phyloP scores from a whole-genome alignment of 2,329 filamentous ascomycete genomes.

The Cryphonectria naterciae region DNA sequence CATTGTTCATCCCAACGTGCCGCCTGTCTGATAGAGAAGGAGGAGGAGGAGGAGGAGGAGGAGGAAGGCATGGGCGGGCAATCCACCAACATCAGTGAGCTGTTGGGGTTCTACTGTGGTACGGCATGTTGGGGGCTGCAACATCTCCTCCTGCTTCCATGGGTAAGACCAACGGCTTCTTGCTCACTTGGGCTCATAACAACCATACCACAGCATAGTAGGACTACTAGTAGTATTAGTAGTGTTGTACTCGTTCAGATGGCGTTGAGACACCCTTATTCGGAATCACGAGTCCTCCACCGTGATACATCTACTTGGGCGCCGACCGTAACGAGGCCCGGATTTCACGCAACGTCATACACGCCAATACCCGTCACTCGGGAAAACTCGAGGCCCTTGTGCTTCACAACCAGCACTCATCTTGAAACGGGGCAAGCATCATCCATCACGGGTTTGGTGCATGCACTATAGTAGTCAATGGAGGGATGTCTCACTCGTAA shows the following conservation, averaged over 20 bases:
- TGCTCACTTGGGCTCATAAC: too few species aligned
- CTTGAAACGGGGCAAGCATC: background rate
- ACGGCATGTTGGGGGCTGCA: background rate
- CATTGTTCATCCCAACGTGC: background rate
- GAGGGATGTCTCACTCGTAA: background rate
- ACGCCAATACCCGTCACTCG: background rate
- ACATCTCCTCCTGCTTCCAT: background rate
- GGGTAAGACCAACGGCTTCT: too few species aligned
- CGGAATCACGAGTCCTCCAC: background rate
- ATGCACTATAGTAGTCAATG: background rate
- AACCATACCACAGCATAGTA: too few species aligned
- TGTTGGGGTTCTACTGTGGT: background rate
- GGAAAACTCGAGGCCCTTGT: background rate
- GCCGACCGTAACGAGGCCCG: background rate
- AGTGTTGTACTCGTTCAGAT: background rate
- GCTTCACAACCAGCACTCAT: background rate
- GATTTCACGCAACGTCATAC: background rate
- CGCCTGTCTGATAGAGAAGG: background rate
- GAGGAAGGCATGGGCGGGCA: too few species aligned
- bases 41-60: background rate
- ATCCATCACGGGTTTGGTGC: background rate
- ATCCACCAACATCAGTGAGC: background rate
- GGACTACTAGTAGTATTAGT: too few species aligned
- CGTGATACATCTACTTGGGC: background rate
- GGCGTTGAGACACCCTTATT: background rate